These are phyloP conservation scores for Chamaecyparis obtusa DNA, from an alignment of 75 land plant genomes.

Conservation along the genomic window DNA sequence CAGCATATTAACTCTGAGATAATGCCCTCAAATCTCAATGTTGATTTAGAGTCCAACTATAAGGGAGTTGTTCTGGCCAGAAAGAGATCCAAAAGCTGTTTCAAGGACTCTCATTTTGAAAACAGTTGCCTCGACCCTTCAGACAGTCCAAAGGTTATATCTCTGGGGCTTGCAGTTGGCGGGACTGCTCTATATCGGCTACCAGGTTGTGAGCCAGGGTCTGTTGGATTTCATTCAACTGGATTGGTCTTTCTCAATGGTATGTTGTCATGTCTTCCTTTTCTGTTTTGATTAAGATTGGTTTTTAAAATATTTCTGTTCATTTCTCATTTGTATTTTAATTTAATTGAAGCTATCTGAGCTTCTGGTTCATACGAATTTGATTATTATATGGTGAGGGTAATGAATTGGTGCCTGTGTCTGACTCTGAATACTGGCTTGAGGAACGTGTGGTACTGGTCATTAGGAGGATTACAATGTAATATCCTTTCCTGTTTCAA, in stretches of 20 bases:
- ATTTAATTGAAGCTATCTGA: not conserved
- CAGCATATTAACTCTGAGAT: not conserved
- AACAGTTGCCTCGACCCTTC: not conserved
- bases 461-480: too few species aligned
- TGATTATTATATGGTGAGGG: too few species aligned
- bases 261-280: constrained; percentile 18
- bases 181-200: constrained; percentile 29
- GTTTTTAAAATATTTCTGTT: not conserved
- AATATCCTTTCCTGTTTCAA: too few species aligned
- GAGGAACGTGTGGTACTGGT: too few species aligned
- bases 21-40: not conserved
- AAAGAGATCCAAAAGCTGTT: not conserved
- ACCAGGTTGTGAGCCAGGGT: constrained; percentile 66
- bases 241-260: constrained; percentile 78
- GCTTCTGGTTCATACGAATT: not conserved
- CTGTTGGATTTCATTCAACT: constrained; percentile 77
- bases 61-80: not conserved
- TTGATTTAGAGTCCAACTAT: not conserved
- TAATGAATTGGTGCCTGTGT: too few species aligned
- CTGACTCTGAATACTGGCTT: too few species aligned
- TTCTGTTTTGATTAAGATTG: not conserved
- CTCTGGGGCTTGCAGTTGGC: constrained; percentile 47
- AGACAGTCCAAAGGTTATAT: constrained; percentile 12
- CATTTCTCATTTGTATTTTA: not conserved
- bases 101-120: constrained; percentile 9